phyloP scores from a whole-genome alignment of 768 basidiomycete genomes.

The Pleurotus giganteus region DNA sequence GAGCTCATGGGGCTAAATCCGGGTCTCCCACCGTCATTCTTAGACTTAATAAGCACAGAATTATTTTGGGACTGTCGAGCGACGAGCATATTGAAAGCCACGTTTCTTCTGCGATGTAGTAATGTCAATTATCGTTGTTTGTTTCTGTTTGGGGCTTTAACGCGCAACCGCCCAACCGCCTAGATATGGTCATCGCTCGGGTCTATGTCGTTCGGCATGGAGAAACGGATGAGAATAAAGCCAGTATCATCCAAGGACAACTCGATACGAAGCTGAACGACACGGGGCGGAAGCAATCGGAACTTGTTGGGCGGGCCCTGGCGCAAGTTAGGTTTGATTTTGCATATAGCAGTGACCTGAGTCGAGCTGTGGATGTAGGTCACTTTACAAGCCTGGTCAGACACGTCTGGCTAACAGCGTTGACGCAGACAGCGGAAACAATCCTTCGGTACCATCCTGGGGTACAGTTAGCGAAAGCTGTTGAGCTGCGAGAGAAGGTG shows the following conservation, averaged over 20 bases:
- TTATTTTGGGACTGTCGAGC: no score
- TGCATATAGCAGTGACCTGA: constrained; percentile 73
- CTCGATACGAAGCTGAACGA: constrained; percentile 66
- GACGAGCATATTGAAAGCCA: no score
- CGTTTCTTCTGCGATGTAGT: no score
- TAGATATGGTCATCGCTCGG: constrained; percentile 32
- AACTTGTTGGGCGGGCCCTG: constrained; percentile 51
- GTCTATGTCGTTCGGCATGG: constrained; percentile 76
- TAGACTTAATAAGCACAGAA: neutral
- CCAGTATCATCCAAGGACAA: constrained; percentile 72
- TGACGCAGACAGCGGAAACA: constrained; percentile 58
- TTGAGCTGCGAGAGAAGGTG: constrained; percentile 66
- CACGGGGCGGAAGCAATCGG: constrained; percentile 58
- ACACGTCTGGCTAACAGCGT: neutral
- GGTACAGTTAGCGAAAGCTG: constrained; percentile 38
- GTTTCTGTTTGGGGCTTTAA: neutral
- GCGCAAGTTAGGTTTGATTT: constrained; percentile 51
- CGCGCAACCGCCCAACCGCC: neutral
- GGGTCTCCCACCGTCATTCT: constrained; percentile 2
- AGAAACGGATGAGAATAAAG: constrained; percentile 69
- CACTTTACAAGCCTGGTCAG: constrained; percentile 4
- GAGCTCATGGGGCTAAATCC: no score
- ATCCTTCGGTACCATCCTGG: constrained; percentile 56
- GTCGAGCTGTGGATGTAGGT: constrained; percentile 62
- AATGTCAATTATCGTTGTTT: no score